Evolutionary conservation across 345 rosid genomes (phyloP).

Genomic region (Hibiscus mutabilis): DNA sequence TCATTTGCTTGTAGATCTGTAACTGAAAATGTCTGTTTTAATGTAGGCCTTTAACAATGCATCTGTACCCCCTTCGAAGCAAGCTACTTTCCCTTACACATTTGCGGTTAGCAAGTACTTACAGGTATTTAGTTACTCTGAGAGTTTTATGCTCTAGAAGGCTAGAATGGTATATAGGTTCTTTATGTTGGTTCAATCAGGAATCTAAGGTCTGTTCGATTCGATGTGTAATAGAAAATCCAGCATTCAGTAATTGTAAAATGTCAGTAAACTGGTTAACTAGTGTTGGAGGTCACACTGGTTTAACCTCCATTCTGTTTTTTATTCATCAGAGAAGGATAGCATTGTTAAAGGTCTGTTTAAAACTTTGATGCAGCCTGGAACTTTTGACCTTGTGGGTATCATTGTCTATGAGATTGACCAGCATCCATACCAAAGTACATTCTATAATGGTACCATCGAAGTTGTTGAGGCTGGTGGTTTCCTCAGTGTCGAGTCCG

Average conservation of each 20-base stretch:
- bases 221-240: not conserved
- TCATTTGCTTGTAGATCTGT: not conserved
- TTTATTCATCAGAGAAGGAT: not conserved
- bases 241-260: not conserved
- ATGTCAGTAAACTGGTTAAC: not conserved
- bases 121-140: conserved; percentile 39
- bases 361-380: conserved; percentile 43
- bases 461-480: conserved; percentile 83
- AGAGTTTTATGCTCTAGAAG: not conserved
- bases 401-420: conserved; percentile 69
- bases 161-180: not conserved
- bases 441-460: conserved; percentile 77
- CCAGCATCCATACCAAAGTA: conserved; percentile 66
- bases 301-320: not conserved
- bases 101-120: conserved; percentile 86
- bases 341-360: too few species aligned
- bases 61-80: conserved; percentile 59
- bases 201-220: not conserved
- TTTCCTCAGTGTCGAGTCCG: conserved; percentile 74
- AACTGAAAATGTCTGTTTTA: conserved; percentile 6
- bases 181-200: not conserved
- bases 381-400: conserved; percentile 87
- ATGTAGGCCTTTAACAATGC: conserved; percentile 80
- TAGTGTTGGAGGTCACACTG: not conserved
- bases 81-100: conserved; percentile 76